phyloP scores from a whole-genome alignment of 345 rosid species.

The Rubroshorea leprosula region DNA sequence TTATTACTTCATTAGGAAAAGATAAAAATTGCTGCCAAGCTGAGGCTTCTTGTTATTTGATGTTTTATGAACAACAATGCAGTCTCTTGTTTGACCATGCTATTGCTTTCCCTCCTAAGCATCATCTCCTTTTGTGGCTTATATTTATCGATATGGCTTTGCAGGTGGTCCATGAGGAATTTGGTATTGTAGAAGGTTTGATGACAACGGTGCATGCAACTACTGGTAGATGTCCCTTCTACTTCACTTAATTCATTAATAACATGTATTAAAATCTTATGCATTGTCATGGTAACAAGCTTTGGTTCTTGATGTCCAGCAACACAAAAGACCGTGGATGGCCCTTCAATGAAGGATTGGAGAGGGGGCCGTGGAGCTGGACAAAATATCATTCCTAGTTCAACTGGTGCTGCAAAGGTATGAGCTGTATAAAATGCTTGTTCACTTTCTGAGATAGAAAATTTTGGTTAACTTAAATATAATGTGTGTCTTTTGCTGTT shows the following conservation, averaged over 20 bases:
- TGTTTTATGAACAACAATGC: too few species aligned
- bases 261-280: neutral
- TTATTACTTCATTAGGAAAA: too few species aligned
- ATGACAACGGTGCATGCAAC: conserved; percentile 99
- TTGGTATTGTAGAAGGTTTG: conserved; percentile 91
- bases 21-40: too few species aligned
- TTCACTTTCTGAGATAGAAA: neutral
- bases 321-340: conserved; percentile 97
- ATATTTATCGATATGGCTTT: conserved; percentile 4
- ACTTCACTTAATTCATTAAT: neutral
- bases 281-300: conserved; percentile 3
- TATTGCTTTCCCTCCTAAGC: neutral
- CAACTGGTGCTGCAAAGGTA: conserved; percentile 99
- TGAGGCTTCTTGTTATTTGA: too few species aligned
- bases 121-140: neutral
- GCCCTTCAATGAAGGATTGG: conserved; percentile 99
- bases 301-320: conserved; percentile 45
- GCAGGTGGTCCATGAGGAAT: conserved; percentile 97
- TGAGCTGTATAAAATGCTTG: neutral
- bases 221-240: conserved; percentile 54
- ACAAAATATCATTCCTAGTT: conserved; percentile 98
- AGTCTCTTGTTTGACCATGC: neutral
- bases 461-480: neutral
- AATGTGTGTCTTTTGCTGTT: neutral
- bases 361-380: conserved; percentile 98